Percentiles rank a stretch among this genome's conserved stretches.
Conservation (phyloP, 345 rosid species). For the Salix arbutifolia region DNA sequence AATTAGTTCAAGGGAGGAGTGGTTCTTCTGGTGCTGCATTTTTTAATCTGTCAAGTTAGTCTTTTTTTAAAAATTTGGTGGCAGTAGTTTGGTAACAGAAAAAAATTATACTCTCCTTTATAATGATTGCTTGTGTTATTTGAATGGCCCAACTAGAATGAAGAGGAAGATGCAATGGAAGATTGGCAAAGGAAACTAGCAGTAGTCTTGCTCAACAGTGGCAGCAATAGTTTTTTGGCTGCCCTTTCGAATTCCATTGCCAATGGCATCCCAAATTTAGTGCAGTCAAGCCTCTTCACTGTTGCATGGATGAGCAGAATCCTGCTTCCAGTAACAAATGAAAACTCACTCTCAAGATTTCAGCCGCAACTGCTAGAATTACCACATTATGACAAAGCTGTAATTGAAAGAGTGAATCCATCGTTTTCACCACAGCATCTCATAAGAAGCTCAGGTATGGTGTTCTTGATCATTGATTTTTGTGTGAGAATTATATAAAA, state of each 20-base stretch:
- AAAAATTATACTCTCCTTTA: not conserved
- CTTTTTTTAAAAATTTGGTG: not conserved
- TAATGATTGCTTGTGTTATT: not conserved
- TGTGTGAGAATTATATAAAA: not conserved
- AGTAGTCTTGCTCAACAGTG: constrained; percentile 35
- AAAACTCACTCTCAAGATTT: constrained; percentile 21
- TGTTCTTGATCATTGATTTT: not conserved
- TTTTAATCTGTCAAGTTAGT: not conserved
- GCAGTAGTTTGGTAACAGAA: not conserved
- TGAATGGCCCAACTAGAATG: constrained; percentile 23
- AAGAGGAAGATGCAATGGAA: constrained; percentile 41
- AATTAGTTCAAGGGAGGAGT: not conserved
- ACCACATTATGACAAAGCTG: constrained; percentile 18
- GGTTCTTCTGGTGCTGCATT: not conserved
- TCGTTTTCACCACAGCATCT: constrained; percentile 26
- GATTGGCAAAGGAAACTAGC: constrained; percentile 49
- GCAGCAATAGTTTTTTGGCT: constrained; percentile 31
- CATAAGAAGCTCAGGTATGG: constrained; percentile 36
- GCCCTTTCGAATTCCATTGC: constrained; percentile 49
- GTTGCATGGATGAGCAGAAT: constrained; percentile 46
- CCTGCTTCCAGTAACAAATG: constrained; percentile 17
- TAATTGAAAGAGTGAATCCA: constrained; percentile 26
- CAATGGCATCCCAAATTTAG: constrained; percentile 43
- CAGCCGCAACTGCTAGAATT: constrained; percentile 23
- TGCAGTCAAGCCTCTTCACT: constrained; percentile 45